These are phyloP conservation scores for Quercus robur DNA, from an alignment of 306 rosid species.

Conservation along the genomic window DNA sequence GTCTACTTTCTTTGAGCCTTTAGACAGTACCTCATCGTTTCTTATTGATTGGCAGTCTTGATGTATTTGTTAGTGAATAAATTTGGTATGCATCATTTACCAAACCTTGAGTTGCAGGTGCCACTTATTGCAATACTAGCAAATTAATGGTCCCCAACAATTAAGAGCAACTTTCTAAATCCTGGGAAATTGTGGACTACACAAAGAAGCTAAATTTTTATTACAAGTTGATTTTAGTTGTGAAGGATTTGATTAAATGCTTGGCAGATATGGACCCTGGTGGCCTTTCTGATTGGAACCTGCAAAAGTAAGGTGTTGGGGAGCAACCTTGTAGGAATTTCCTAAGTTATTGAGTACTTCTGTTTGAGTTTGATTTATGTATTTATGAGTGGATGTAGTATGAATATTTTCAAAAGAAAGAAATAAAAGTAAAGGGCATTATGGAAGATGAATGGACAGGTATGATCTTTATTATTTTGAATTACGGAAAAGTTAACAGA, in stretches of 20 bases:
- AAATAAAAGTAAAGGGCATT: neutral
- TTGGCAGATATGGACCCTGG: neutral
- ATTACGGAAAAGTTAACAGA: too few species aligned
- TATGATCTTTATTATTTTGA: too few species aligned
- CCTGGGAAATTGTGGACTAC: neutral
- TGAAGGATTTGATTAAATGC: neutral
- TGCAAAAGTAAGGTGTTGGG: neutral
- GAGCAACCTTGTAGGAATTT: neutral
- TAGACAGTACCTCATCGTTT: slow-evolving; percentile 3
- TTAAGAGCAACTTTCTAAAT: neutral
- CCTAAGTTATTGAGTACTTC: neutral
- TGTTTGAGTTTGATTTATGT: neutral
- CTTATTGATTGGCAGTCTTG: neutral
- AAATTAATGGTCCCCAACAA: neutral
- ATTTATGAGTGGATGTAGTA: neutral
- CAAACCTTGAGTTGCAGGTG: neutral
- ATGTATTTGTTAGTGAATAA: slow-evolving; percentile 19
- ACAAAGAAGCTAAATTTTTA: neutral
- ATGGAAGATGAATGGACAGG: neutral
- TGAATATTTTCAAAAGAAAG: neutral
- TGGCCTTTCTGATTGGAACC: neutral
- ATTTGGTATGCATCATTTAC: neutral
- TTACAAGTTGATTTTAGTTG: neutral
- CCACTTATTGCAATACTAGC: neutral
- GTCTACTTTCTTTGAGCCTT: slow-evolving; percentile 25